phyloP scores from a whole-genome alignment of 768 basidiomycete species.

The Boletus bicolor region DNA sequence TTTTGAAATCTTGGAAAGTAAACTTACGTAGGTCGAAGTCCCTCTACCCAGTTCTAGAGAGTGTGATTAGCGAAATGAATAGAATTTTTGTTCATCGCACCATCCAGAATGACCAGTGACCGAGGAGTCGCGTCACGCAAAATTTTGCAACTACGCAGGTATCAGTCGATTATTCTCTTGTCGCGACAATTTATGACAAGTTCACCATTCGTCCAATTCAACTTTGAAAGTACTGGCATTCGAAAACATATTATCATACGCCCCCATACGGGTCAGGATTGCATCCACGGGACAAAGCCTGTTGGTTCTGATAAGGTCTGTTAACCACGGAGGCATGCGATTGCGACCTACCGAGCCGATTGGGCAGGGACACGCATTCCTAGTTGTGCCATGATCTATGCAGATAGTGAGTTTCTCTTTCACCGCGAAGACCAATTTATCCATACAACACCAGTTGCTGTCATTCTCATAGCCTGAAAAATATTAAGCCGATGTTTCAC shows the following conservation, averaged over 20 bases:
- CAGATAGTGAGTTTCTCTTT: slow-evolving; percentile 3
- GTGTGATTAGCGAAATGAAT: slow-evolving; percentile 8
- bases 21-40: slow-evolving; percentile 84
- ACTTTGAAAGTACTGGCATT: slow-evolving; percentile 97
- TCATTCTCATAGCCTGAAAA: slow-evolving; percentile 84
- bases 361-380: slow-evolving; percentile 94
- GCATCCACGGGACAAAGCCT: slow-evolving; percentile 88
- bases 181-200: not conserved
- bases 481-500: not conserved
- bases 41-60: slow-evolving; percentile 84
- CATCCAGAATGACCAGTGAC: slow-evolving; percentile 93
- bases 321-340: not conserved
- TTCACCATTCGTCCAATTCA: slow-evolving; percentile 93
- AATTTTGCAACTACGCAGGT: slow-evolving; percentile 75
- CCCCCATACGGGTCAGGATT: slow-evolving; percentile 97
- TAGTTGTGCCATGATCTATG: slow-evolving; percentile 85
- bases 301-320: slow-evolving; percentile 2
- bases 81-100: slow-evolving; percentile 40
- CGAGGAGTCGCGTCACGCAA: slow-evolving; percentile 90
- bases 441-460: slow-evolving; percentile 83
- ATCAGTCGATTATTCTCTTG: not conserved
- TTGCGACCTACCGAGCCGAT: slow-evolving; percentile 58
- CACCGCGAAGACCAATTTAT: not conserved
- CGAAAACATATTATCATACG: slow-evolving; percentile 96
- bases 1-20: not conserved